A percentile compares a stretch with the other conserved stretches of the same genome.
Evolutionary conservation across 352 stramenopile genomes (phyloP).

Genomic region (Paralagenidium karlingii): DNA sequence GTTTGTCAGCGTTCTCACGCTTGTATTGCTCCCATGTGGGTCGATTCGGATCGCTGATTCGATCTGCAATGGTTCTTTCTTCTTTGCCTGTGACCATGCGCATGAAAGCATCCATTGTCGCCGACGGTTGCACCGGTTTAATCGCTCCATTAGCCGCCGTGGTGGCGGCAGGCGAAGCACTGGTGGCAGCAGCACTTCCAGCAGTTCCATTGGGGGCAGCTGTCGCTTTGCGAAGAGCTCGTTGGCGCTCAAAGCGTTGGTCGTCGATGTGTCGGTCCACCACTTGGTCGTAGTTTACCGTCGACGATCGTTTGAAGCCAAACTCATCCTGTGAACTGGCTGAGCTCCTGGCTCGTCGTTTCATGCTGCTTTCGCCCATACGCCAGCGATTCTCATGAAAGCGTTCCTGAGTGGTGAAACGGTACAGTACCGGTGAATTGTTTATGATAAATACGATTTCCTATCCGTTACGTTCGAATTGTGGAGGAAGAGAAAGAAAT

Average conservation of each 20-base stretch:
- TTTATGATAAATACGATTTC: too few relatives aligned
- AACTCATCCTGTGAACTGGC: slow-evolving; percentile 36
- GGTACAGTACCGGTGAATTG: too few relatives aligned
- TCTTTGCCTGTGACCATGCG: slow-evolving; percentile 88
- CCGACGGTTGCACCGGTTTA: slow-evolving; percentile 26
- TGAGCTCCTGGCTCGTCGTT: slow-evolving; percentile 3
- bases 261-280: slow-evolving; percentile 75
- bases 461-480: too few relatives aligned
- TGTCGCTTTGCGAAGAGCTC: slow-evolving; percentile 24
- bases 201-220: slow-evolving; percentile 7
- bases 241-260: slow-evolving; percentile 67
- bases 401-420: too few relatives aligned
- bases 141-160: slow-evolving; percentile 1
- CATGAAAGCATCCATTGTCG: slow-evolving; percentile 91
- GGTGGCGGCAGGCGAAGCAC: not conserved
- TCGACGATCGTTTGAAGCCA: slow-evolving; percentile 62
- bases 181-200: not conserved
- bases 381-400: too few relatives aligned
- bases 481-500: too few relatives aligned
- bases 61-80: slow-evolving; percentile 89
- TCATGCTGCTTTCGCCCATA: too few relatives aligned
- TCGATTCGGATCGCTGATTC: slow-evolving; percentile 87
- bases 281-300: slow-evolving; percentile 77
- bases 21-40: slow-evolving; percentile 96
- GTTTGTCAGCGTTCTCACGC: slow-evolving; percentile 91